Conservation (phyloP, 2,329 filamentous ascomycete species). For the Trichophyton mentagrophytes region DNA sequence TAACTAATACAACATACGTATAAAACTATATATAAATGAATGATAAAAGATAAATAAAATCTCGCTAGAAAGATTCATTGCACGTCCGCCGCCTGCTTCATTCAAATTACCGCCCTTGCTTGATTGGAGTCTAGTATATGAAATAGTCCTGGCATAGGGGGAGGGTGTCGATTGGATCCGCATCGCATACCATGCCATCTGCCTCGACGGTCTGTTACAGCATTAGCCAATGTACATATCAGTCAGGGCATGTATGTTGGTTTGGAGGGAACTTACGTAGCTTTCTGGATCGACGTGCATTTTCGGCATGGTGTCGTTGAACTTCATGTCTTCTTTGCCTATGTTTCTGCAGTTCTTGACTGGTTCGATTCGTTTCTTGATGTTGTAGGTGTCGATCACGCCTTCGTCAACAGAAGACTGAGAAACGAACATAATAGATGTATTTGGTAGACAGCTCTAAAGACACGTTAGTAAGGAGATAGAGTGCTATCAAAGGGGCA, state of each 20-base stretch:
- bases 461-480: neutral
- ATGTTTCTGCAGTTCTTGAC: conserved; percentile 64
- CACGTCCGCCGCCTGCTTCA: neutral
- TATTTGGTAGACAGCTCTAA: conserved; percentile 45
- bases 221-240: neutral
- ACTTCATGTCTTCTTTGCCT: conserved; percentile 80
- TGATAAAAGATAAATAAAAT: neutral
- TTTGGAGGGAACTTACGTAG: conserved; percentile 43
- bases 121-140: conserved; percentile 46
- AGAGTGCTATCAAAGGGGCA: neutral
- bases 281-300: conserved; percentile 89
- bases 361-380: conserved; percentile 67
- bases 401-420: conserved; percentile 56
- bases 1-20: neutral
- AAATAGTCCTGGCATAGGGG: conserved; percentile 68
- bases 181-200: conserved; percentile 60
- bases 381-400: conserved; percentile 54
- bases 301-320: conserved; percentile 66
- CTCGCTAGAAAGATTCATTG: neutral
- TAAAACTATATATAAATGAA: neutral
- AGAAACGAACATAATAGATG: conserved; percentile 74
- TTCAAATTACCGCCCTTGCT: neutral
- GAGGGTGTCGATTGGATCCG: conserved; percentile 57
- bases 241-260: neutral
- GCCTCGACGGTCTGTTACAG: conserved; percentile 55